A percentile compares a stretch with the other conserved stretches of the same genome.
Evolutionary conservation across 371 early-diverging fungal species (phyloP).

Genomic region (Blastocladiella emersonii): DNA sequence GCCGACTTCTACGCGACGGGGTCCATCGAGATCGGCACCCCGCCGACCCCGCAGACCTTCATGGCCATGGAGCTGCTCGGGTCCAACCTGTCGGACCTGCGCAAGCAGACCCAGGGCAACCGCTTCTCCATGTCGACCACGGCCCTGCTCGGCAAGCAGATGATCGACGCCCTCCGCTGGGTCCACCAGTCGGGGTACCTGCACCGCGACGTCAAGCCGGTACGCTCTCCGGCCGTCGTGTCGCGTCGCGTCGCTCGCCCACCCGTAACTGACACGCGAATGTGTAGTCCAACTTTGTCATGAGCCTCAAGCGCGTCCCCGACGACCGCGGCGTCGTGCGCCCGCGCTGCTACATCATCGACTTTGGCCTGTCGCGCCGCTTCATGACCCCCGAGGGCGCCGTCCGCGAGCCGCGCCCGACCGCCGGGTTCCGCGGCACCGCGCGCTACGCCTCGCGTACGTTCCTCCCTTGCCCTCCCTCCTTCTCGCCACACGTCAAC

Average conservation of each 20-base stretch:
- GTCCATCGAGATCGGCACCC: slow-evolving; percentile 26
- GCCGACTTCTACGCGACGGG: slow-evolving; percentile 26
- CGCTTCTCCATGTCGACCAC: slow-evolving; percentile 37
- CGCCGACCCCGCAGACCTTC: slow-evolving; percentile 25
- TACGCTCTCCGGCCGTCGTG: no score
- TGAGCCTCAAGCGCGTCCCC: slow-evolving; percentile 10
- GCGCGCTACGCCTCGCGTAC: slow-evolving; percentile 50
- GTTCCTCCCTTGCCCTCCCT: slow-evolving; percentile 29
- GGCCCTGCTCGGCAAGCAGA: slow-evolving; percentile 35
- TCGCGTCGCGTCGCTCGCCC: no score
- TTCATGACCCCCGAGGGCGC: slow-evolving; percentile 13
- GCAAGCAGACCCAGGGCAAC: slow-evolving; percentile 15
- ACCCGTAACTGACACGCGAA: no score
- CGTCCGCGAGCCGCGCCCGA: slow-evolving; percentile 24
- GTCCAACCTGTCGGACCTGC: slow-evolving; percentile 38
- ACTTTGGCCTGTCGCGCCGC: slow-evolving; percentile 31
- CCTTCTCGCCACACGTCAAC: slow-evolving; percentile 6
- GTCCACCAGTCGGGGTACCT: slow-evolving; percentile 36
- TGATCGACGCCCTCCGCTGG: slow-evolving; percentile 33
- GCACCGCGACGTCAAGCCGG: slow-evolving; percentile 60
- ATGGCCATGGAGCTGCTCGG: slow-evolving; percentile 53
- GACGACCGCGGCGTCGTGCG: slow-evolving; percentile 7
- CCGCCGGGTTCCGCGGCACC: slow-evolving; percentile 52
- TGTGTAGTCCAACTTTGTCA: slow-evolving; percentile 33
- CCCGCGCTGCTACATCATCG: slow-evolving; percentile 22